Evolutionary conservation across 768 basidiomycete genomes (phyloP), one percentile per base, ranked within the genome.

Genomic region (Phlegmacium glaucopus): DNA sequence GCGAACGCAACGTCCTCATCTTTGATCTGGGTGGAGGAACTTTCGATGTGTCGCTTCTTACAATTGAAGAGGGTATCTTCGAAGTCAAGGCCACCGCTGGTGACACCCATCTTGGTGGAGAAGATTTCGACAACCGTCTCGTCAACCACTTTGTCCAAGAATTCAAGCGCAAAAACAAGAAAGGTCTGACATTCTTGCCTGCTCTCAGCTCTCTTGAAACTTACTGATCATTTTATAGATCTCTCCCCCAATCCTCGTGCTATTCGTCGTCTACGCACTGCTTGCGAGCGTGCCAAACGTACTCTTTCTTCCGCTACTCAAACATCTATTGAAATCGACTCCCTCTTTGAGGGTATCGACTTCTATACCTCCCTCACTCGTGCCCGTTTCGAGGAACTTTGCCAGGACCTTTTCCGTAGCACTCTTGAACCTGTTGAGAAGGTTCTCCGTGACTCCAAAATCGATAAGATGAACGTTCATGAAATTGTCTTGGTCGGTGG

Each of bases 1-100:
- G 89, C 55, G 94, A 98, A 72, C 87, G 88, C 51, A 95, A 96
- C 65, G 94, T 98, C 59, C 81, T 97, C 63, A 95, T 97, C 68
- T 97, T 96, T 75, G 94, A 98, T 78, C 87, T 97, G 34, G 94
- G 94, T 53, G 94, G 94, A 76, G 94, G 94, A 75, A 96, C 94
- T 30, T 97, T 95, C 70, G 94, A 96, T 83, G 94, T 95, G 29
- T 95, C 94, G 26, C 89, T 97, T 48, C 74, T 97, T 51, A 94
- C 91, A 49, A 95, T 96, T 53, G 92, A 94, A 67, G 94, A 94
- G 70, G 94, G 94, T 70, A 94, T 96, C 69, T 95, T 96, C 72
- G 94, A 94, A 66, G 94, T 97, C 70, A 91, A 94, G 80, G 93
- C 94, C 47, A 96, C 94, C 48, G 94, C 94, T 45, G 94, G 94